Conservation (phyloP, 495 filamentous ascomycete species). For the Penicillium waksmanii region DNA sequence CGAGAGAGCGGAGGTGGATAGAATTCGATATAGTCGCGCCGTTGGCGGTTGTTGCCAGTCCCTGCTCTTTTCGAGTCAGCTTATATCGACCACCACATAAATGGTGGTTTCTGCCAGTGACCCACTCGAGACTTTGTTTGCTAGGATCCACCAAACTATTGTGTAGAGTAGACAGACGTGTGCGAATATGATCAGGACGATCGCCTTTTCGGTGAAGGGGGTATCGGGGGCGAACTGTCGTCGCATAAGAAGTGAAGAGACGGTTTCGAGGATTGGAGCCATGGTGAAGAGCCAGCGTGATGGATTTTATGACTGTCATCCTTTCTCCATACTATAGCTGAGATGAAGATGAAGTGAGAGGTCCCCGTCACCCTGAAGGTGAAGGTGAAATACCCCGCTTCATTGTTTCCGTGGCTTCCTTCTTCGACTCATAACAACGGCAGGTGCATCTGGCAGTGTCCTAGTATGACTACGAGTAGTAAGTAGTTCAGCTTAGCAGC, state of each 20-base stretch:
- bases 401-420: no score
- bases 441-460: no score
- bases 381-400: no score
- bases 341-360: no score
- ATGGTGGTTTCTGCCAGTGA: neutral
- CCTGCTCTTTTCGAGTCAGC: neutral
- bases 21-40: constrained; percentile 6
- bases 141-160: neutral
- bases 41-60: neutral
- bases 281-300: neutral
- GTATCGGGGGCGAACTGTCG: neutral
- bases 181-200: neutral
- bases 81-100: neutral
- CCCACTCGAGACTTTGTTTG: constrained; percentile 1
- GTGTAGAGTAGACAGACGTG: constrained; percentile 1
- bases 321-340: no score
- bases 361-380: no score
- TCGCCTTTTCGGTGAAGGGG: neutral
- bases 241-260: neutral
- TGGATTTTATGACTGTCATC: no score
- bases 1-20: neutral
- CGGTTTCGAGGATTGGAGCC: neutral
- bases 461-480: no score
- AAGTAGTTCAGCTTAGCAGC: no score
- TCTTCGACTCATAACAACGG: no score